Percentiles rank a stretch among this genome's conserved stretches.
Conservation (phyloP, 2,329 filamentous ascomycete species). For the Drechslera avenae region DNA sequence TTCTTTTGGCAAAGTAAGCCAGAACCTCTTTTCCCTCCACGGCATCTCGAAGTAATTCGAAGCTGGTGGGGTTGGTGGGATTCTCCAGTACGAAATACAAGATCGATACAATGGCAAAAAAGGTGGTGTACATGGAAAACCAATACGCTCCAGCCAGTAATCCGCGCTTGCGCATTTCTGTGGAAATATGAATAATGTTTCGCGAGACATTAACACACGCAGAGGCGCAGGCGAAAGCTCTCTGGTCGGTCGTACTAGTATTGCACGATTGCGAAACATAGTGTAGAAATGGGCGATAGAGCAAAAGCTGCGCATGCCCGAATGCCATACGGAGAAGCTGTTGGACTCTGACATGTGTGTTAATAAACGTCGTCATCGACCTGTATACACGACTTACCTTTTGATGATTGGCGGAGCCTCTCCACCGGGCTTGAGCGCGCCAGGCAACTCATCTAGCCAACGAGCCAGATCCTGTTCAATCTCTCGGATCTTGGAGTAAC, state of each 20-base stretch:
- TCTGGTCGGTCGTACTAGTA: constrained; percentile 66
- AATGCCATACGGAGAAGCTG: constrained; percentile 80
- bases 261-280: constrained; percentile 70
- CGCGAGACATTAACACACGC: constrained; percentile 69
- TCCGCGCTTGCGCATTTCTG: constrained; percentile 75
- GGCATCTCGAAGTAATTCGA: constrained; percentile 84
- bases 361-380: neutral
- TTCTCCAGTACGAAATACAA: constrained; percentile 83
- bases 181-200: constrained; percentile 79
- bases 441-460: constrained; percentile 72
- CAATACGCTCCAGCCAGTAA: constrained; percentile 82
- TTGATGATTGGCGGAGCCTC: constrained; percentile 76
- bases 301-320: constrained; percentile 79
- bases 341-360: constrained; percentile 57
- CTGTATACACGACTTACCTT: constrained; percentile 61
- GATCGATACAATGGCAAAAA: constrained; percentile 79
- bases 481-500: constrained; percentile 67
- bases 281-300: constrained; percentile 83
- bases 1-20: constrained; percentile 77
- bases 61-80: constrained; percentile 72
- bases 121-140: constrained; percentile 85
- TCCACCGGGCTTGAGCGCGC: constrained; percentile 76
- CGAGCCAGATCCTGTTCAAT: constrained; percentile 66
- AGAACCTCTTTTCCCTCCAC: constrained; percentile 83
- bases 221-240: constrained; percentile 76